These are phyloP conservation scores for Hansenula anomala DNA, from an alignment of 1,139 yeast species.

Conservation along the genomic window DNA sequence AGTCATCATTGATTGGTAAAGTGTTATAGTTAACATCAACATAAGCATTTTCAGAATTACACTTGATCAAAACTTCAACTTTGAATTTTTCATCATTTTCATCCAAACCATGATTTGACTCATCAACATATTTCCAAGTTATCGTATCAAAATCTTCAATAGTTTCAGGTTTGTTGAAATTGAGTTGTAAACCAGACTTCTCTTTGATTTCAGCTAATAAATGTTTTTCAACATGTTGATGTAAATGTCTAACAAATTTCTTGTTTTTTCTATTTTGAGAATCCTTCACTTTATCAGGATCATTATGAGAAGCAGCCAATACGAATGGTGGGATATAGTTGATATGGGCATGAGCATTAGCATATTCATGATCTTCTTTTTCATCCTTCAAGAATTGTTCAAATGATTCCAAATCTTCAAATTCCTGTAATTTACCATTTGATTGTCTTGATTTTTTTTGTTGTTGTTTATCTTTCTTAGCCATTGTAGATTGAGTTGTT, in stretches of 20 bases:
- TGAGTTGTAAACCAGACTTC: constrained; percentile 54
- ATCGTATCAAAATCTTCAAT: constrained; percentile 42
- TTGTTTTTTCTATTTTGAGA: constrained; percentile 68
- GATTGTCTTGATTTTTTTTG: constrained; percentile 11
- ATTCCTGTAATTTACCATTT: constrained; percentile 27
- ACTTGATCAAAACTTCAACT: constrained; percentile 50
- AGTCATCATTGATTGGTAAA: constrained; percentile 18
- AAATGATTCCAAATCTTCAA: constrained; percentile 60
- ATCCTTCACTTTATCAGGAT: constrained; percentile 69
- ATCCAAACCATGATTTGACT: constrained; percentile 42
- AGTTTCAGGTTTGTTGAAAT: constrained; percentile 45
- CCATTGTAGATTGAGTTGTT: no score
- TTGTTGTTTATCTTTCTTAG: constrained; percentile 21
- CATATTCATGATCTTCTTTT: constrained; percentile 72
- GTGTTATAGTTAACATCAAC: constrained; percentile 57
- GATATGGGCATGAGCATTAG: constrained; percentile 61
- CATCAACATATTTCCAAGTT: constrained; percentile 52
- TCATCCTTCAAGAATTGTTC: constrained; percentile 65
- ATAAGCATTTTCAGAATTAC: constrained; percentile 56
- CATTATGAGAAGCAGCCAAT: constrained; percentile 59
- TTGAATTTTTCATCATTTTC: constrained; percentile 42
- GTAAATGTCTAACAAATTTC: constrained; percentile 69
- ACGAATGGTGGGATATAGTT: constrained; percentile 72
- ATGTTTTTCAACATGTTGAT: constrained; percentile 71
- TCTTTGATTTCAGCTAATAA: constrained; percentile 60